These are phyloP conservation scores for Carex myosuroides DNA, from an alignment of 176 grass and related monocot species.

Conservation along the genomic window DNA sequence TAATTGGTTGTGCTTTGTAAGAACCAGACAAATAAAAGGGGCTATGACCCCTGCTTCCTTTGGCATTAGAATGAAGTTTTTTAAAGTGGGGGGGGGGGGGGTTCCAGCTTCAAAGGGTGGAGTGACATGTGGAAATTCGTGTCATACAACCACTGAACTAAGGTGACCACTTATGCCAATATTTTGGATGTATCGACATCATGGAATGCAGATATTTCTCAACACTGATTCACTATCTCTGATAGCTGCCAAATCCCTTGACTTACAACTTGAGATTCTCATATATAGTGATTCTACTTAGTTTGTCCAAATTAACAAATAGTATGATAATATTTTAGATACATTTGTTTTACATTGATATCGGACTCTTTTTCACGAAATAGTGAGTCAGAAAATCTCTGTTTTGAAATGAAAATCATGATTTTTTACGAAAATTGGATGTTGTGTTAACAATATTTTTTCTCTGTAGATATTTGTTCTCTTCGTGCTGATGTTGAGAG, in stretches of 20 bases:
- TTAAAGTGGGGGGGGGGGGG: not conserved
- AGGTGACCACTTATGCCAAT: not conserved
- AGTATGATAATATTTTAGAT: not conserved
- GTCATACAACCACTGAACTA: not conserved
- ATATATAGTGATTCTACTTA: not conserved
- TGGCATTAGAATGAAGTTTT: not conserved
- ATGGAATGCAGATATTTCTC: not conserved
- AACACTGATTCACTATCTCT: not conserved
- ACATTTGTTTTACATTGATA: not conserved
- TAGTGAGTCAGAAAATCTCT: not conserved
- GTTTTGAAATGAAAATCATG: constrained; percentile 10
- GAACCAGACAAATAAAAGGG: not conserved
- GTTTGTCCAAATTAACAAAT: not conserved
- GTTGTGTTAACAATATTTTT: constrained; percentile 15
- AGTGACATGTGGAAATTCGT: not conserved
- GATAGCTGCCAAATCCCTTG: not conserved
- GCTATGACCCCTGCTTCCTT: not conserved
- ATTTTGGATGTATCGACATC: not conserved
- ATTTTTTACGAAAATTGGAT: constrained; percentile 12
- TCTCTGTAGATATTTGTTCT: constrained; percentile 85
- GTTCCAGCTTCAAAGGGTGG: not conserved
- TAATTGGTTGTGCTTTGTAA: not conserved
- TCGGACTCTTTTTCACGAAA: not conserved
- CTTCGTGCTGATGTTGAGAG: constrained; percentile 92
- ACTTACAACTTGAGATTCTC: not conserved